Percentiles rank a stretch among this genome's conserved stretches.
These are phyloP conservation scores for Phytopythium delawarense DNA, from an alignment of 352 stramenopile species.

Conservation along the genomic window DNA sequence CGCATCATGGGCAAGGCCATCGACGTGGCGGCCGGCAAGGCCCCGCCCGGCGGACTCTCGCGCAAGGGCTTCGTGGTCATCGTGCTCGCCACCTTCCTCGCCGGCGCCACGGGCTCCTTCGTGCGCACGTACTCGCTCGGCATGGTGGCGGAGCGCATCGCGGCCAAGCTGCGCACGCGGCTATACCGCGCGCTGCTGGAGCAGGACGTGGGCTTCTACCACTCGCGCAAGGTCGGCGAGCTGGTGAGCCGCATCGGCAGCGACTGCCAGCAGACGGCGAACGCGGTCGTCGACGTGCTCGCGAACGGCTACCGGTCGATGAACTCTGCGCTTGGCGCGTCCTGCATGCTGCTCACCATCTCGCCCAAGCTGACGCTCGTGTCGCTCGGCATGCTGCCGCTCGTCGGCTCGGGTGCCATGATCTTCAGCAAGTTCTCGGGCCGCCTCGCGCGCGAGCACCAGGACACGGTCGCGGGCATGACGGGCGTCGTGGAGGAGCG, in stretches of 20 bases:
- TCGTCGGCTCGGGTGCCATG: constrained; percentile 77
- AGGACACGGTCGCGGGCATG: constrained; percentile 75
- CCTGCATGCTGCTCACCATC: constrained; percentile 85
- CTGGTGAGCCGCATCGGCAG: constrained; percentile 80
- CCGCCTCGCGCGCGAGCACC: constrained; percentile 64
- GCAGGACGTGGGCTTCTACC: constrained; percentile 86
- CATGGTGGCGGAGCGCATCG: constrained; percentile 85
- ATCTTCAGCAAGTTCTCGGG: constrained; percentile 84
- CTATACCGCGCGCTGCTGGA: constrained; percentile 75
- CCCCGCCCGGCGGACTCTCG: constrained; percentile 61
- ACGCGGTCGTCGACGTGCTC: constrained; percentile 84
- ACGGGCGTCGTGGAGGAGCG: constrained; percentile 82
- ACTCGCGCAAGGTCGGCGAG: constrained; percentile 78
- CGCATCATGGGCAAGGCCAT: constrained; percentile 88
- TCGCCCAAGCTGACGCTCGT: constrained; percentile 89
- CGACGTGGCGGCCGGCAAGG: constrained; percentile 76
- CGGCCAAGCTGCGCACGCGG: constrained; percentile 64
- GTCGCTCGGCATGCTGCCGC: constrained; percentile 76
- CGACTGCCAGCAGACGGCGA: constrained; percentile 88
- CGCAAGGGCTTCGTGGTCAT: constrained; percentile 85
- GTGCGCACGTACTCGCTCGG: constrained; percentile 86
- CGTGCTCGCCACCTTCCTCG: constrained; percentile 82
- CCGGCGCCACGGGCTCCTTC: constrained; percentile 82
- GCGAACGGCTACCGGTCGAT: constrained; percentile 85
- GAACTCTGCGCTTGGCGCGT: constrained; percentile 86